Evolutionary conservation across 2,329 filamentous ascomycete genomes (phyloP), one percentile per base, ranked within the genome.

Genomic region (Trichoderma cornu-damae): DNA sequence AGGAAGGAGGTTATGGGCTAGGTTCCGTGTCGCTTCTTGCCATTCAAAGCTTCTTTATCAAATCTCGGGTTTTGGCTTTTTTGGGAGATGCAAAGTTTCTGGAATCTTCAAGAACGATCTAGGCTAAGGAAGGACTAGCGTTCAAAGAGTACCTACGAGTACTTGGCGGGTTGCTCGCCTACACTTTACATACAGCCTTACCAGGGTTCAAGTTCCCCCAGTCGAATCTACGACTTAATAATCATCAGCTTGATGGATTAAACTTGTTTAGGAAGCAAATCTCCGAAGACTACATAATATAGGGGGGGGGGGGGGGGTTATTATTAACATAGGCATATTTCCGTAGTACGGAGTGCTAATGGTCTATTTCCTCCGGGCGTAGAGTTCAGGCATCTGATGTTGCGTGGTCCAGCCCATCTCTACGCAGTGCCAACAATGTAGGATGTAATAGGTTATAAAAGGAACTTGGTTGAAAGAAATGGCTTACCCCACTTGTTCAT

Each of bases 101-200:
- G 69, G 72, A 75, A 74, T 65, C 66, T 75, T 74, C 73, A 73
- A 57, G 72, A 74, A 71, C 43, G 32, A 44, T 63, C 64, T 66
- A 68, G 32, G 47, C 64, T 60, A 2, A 22, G 68, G 61, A 2
- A 0, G 35, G 66, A 44, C 60, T 73, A 72, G 70, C 8, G 30
- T 1, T n/a, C 4, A 4, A 11, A 6, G 46, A 16, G 34, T 40
- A 8, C 50, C 24, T 11, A 22, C n/a, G 14, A 42, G 35, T 34
- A 32, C 44, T 51, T n/a, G n/a, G n/a, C n/a, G n/a, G n/a, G n/a
- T n/a, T n/a, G n/a, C n/a, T n/a, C n/a, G n/a, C n/a, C n/a, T n/a
- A n/a, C n/a, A n/a, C n/a, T n/a, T n/a, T n/a, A n/a, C 16, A 16
- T 22, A 20, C 40, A 55, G 42, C 40, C 40, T 54, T 16, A 46